Base-by-base conservation (phyloP, 441 rosid species). In the Pelargonium myrrhifolium region DNA sequence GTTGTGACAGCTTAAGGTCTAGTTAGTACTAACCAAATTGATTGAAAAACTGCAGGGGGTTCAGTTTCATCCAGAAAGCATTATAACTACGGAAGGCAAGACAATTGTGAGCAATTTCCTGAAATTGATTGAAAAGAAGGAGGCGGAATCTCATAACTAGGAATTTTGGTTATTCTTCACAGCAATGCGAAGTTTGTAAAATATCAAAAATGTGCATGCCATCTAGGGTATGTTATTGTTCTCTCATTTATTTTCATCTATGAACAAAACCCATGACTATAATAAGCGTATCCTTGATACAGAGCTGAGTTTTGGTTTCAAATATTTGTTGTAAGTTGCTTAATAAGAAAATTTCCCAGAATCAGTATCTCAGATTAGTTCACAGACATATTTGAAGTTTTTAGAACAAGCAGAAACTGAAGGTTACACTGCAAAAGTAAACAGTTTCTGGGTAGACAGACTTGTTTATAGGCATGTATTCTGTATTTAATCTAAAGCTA, bases 11-110 rank as follows among this genome's bases (percentile, higher is more conserved):
- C 55, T 15, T 12, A 47, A 47, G 55, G 17, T 39, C 42, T 8
- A 8, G 42, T 6, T 7, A 39, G 42, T 39, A 8, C 10, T 39
- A 39, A 39, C 42, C 42, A 39, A 39, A 39, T 47, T 47, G 17
- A 12, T 15, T 4, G 7, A 47, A 47, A 4, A 47, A 47, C 55
- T 47, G 55, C 55, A 47, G 55, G 55, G 55, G 17, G 55, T 47
- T 47, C 55, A 47, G 18, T 47, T 47, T 47, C 55, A 47, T 47
- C 55, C 55, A 47, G 55, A 47, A 47, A 47, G 55, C 55, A 47
- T 47, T 15, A 47, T 47, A 47, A 47, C 55, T 3, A 47, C 6
- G 5, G 55, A 47, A 47, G 55, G 55, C 55, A 47, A 47, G 55
- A 47, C 18, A 15, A 47, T 47, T n/a, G 55, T 47, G 7, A 15